Evolutionary conservation across 2,329 filamentous ascomycete species (phyloP).

Genomic region (Colletotrichum euphorbiae): DNA sequence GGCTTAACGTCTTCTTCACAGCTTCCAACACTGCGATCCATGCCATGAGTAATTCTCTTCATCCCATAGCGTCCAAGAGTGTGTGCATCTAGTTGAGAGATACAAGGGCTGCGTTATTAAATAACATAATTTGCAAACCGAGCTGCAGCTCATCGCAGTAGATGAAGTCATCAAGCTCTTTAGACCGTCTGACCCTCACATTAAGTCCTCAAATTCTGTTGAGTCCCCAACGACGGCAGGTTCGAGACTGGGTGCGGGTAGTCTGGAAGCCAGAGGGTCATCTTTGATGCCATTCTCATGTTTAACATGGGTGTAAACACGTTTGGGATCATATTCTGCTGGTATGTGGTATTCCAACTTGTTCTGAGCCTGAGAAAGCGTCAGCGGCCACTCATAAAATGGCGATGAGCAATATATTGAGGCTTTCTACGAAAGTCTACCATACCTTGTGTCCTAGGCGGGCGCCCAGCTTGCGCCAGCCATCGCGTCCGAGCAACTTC

Average conservation of each 20-base stretch:
- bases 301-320: background rate
- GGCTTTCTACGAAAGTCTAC: background rate
- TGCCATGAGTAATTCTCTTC: background rate
- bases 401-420: too few relatives aligned
- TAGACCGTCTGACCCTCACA: slow-evolving; percentile 22
- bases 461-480: slow-evolving; percentile 3
- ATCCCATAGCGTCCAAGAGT: background rate
- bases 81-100: background rate
- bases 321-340: background rate
- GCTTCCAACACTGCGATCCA: background rate
- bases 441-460: background rate
- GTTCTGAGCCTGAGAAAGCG: background rate
- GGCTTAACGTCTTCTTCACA: background rate
- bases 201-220: background rate
- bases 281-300: background rate
- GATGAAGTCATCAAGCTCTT: slow-evolving; percentile 53
- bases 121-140: slow-evolving; percentile 59
- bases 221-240: background rate
- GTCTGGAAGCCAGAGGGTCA: background rate
- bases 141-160: slow-evolving; percentile 58
- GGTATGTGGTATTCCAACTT: slow-evolving; percentile 1
- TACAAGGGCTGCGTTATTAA: slow-evolving; percentile 49
- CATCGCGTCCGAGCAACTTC: background rate
- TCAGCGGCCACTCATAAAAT: background rate
- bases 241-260: background rate